Percentiles rank a stretch among this genome's conserved stretches.
Conservation (phyloP, 768 basidiomycete species). For the Kwoniella mangroviensis region DNA sequence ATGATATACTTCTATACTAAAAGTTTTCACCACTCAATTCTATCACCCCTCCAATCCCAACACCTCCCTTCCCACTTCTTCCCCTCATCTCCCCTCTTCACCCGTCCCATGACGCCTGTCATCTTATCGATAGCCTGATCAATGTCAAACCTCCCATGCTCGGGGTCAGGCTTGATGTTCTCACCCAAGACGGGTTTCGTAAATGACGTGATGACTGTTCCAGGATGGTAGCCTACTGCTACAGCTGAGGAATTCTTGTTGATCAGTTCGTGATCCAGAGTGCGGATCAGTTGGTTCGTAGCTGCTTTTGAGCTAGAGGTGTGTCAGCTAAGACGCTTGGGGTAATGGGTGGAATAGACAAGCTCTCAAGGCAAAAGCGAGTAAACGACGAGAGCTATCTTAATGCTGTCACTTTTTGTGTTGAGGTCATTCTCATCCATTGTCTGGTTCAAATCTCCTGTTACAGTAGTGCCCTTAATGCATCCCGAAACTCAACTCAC, state of each 20-base stretch:
- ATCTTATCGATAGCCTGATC: conserved; percentile 54
- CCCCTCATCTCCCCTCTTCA: conserved; percentile 28
- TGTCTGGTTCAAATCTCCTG: no score
- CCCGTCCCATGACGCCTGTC: conserved; percentile 41
- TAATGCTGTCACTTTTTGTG: no score
- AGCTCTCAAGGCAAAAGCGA: no score
- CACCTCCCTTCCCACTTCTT: conserved; percentile 48
- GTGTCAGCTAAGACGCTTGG: not conserved
- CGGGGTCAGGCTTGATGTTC: conserved; percentile 46
- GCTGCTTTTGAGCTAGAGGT: conserved; percentile 59
- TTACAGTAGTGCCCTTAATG: no score
- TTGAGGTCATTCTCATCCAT: no score
- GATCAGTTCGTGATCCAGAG: conserved; percentile 58
- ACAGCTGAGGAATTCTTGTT: conserved; percentile 57
- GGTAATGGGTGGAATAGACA: no score
- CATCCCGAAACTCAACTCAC: conserved; percentile 39
- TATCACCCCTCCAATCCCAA: conserved; percentile 56
- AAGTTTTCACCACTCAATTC: conserved; percentile 37
- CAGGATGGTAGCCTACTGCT: conserved; percentile 56
- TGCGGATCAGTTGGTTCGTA: conserved; percentile 59
- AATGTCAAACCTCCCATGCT: conserved; percentile 55
- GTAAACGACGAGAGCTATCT: no score
- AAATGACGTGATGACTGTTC: conserved; percentile 56
- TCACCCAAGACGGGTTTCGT: conserved; percentile 52
- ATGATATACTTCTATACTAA: no score